These are phyloP conservation scores for Thermoascus crustaceus DNA, from an alignment of 2,329 filamentous ascomycete species.

Conservation along the genomic window DNA sequence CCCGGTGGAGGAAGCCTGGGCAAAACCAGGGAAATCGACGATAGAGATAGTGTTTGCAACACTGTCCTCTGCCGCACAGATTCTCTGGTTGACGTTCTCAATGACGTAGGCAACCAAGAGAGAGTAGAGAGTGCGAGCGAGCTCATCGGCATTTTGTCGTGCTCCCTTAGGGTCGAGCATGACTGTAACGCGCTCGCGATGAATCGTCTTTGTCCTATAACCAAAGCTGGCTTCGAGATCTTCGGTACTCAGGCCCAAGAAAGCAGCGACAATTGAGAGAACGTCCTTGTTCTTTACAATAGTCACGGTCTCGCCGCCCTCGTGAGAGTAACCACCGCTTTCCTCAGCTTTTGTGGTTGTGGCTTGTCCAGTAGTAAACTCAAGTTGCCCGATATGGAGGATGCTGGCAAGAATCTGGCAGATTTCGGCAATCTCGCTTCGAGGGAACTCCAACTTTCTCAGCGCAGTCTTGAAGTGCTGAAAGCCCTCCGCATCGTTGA, in stretches of 20 bases:
- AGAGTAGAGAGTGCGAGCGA: slow-evolving; percentile 87
- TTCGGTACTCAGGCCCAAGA: slow-evolving; percentile 72
- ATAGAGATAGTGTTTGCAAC: slow-evolving; percentile 92
- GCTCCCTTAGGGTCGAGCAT: slow-evolving; percentile 93
- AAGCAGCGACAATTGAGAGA: slow-evolving; percentile 79
- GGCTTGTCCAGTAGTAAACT: slow-evolving; percentile 74
- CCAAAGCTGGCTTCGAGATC: slow-evolving; percentile 83
- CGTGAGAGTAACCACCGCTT: slow-evolving; percentile 91
- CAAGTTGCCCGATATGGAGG: slow-evolving; percentile 93
- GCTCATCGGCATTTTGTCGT: slow-evolving; percentile 83
- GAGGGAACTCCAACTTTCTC: slow-evolving; percentile 86
- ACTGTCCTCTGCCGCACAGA: slow-evolving; percentile 78
- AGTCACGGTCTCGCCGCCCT: slow-evolving; percentile 79
- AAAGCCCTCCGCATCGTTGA: slow-evolving; percentile 93
- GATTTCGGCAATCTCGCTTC: slow-evolving; percentile 89
- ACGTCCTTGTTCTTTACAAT: slow-evolving; percentile 91
- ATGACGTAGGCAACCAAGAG: slow-evolving; percentile 90
- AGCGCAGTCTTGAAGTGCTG: slow-evolving; percentile 95
- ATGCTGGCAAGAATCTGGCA: slow-evolving; percentile 92
- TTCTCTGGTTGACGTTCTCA: slow-evolving; percentile 80
- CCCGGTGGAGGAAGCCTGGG: slow-evolving; percentile 72
- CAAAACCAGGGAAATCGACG: slow-evolving; percentile 93
- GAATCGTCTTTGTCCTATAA: slow-evolving; percentile 94
- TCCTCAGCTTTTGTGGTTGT: slow-evolving; percentile 78
- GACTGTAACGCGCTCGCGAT: slow-evolving; percentile 93